Conservation (phyloP, 176 grass and related monocot genomes). For the Avena insularis region DNA sequence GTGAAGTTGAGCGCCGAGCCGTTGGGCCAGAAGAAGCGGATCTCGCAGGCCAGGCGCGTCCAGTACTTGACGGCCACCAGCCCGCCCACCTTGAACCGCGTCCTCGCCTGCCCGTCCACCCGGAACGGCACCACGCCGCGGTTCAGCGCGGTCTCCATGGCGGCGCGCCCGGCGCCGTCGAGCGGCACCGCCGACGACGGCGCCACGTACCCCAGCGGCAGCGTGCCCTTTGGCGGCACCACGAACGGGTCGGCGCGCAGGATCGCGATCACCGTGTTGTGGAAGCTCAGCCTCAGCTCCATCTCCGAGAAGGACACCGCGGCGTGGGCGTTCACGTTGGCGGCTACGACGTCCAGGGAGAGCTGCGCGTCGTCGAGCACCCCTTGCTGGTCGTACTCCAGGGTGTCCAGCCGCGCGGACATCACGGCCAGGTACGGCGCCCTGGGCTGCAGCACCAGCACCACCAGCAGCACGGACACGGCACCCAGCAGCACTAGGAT, state of each 20-base stretch:
- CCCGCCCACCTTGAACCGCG: slow-evolving; percentile 55
- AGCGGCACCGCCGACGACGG: slow-evolving; percentile 49
- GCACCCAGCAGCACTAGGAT: slow-evolving; percentile 47
- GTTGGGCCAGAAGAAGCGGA: slow-evolving; percentile 64
- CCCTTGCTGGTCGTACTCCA: slow-evolving; percentile 63
- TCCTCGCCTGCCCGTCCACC: slow-evolving; percentile 55
- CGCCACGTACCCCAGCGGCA: slow-evolving; percentile 67
- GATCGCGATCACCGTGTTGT: slow-evolving; percentile 38
- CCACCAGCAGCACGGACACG: slow-evolving; percentile 48
- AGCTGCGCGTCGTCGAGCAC: slow-evolving; percentile 53
- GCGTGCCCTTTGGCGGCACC: slow-evolving; percentile 37
- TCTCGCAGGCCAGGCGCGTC: slow-evolving; percentile 53
- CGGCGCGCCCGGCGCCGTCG: slow-evolving; percentile 32
- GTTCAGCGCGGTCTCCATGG: slow-evolving; percentile 61
- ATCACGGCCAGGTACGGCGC: slow-evolving; percentile 59
- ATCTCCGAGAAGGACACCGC: slow-evolving; percentile 49
- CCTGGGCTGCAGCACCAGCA: slow-evolving; percentile 51
- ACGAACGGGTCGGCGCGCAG: slow-evolving; percentile 56
- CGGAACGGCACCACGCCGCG: slow-evolving; percentile 60
- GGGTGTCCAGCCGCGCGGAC: slow-evolving; percentile 41
- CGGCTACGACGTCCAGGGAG: slow-evolving; percentile 43
- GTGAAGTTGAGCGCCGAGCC: slow-evolving; percentile 39
- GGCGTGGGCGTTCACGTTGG: slow-evolving; percentile 60
- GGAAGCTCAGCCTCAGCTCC: slow-evolving; percentile 60
- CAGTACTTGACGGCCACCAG: slow-evolving; percentile 49